A percentile compares a stretch with the other conserved stretches of the same genome.
Conservation (phyloP, 2,329 filamentous ascomycete species). For the Colletotrichum zoysiae region DNA sequence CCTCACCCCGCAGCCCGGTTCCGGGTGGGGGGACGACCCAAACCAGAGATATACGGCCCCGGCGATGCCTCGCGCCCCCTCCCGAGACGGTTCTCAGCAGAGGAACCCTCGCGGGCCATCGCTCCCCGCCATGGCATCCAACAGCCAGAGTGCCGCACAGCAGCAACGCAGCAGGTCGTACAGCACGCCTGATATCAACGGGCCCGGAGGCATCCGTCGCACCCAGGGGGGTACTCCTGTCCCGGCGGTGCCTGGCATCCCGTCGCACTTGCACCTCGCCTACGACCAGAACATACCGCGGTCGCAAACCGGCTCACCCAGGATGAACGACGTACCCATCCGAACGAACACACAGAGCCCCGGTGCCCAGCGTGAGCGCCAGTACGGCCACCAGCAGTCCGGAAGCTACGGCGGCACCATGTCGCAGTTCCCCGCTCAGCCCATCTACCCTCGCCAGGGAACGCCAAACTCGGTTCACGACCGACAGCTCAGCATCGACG, state of each 20-base stretch:
- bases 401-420: conserved; percentile 65
- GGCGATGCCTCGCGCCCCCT: conserved; percentile 84
- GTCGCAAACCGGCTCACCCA: conserved; percentile 86
- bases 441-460: conserved; percentile 63
- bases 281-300: conserved; percentile 77
- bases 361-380: conserved; percentile 72
- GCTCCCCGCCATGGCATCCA: conserved; percentile 76
- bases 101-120: conserved; percentile 82
- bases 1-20: conserved; percentile 74
- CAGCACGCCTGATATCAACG: conserved; percentile 94
- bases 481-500: conserved; percentile 55
- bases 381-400: conserved; percentile 58
- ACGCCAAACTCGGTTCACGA: conserved; percentile 56
- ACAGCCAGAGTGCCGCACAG: conserved; percentile 67
- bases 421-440: conserved; percentile 69
- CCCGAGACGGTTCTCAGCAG: conserved; percentile 78
- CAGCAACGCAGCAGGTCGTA: conserved; percentile 88
- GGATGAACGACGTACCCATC: conserved; percentile 72
- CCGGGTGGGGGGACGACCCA: conserved; percentile 79
- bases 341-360: conserved; percentile 80
- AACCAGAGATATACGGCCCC: conserved; percentile 90
- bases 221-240: conserved; percentile 66
- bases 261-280: conserved; percentile 73
- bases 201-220: conserved; percentile 70
- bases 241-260: conserved; percentile 82